Percentiles rank a stretch among this genome's conserved stretches.
phyloP scores from a whole-genome alignment of 768 basidiomycete species.

The Russula emetica region DNA sequence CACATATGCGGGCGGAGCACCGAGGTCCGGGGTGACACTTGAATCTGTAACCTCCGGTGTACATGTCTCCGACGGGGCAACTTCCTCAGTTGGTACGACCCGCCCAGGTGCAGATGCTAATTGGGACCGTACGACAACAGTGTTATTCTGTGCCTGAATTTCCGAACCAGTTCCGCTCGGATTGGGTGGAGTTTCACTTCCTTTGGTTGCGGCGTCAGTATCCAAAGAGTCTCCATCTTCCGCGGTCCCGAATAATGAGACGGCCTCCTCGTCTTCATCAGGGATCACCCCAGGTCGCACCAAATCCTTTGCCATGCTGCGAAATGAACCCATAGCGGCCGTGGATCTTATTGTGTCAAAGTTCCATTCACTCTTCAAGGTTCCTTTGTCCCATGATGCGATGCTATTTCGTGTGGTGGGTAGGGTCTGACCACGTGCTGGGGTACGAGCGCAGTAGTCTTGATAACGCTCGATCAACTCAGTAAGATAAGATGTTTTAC shows the following conservation, averaged over 20 bases:
- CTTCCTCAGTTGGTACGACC: constrained; percentile 42
- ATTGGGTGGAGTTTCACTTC: constrained; percentile 45
- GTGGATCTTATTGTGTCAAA: constrained; percentile 81
- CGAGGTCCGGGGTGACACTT: constrained; percentile 39
- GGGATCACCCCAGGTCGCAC: constrained; percentile 52
- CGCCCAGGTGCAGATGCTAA: constrained; percentile 32
- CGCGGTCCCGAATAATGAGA: constrained; percentile 40
- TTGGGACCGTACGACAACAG: constrained; percentile 59
- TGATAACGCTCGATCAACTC: constrained; percentile 88
- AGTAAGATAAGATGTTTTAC: constrained; percentile 75
- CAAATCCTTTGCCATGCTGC: constrained; percentile 66
- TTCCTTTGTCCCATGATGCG: constrained; percentile 61
- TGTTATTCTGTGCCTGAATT: constrained; percentile 58
- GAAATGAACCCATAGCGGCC: constrained; percentile 72
- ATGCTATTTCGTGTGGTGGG: constrained; percentile 54
- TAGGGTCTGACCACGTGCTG: constrained; percentile 52
- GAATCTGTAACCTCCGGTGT: constrained; percentile 34
- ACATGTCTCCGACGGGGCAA: constrained; percentile 39
- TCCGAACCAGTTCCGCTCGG: constrained; percentile 46
- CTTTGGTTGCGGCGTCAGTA: constrained; percentile 54
- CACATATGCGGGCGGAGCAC: constrained; percentile 71
- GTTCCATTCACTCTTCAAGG: constrained; percentile 91
- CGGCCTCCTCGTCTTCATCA: constrained; percentile 46
- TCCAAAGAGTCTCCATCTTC: constrained; percentile 53
- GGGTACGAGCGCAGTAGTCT: constrained; percentile 62